phyloP scores from a whole-genome alignment of 228 moss, liverwort and hornwort species.

The Sphagnum fallax region DNA sequence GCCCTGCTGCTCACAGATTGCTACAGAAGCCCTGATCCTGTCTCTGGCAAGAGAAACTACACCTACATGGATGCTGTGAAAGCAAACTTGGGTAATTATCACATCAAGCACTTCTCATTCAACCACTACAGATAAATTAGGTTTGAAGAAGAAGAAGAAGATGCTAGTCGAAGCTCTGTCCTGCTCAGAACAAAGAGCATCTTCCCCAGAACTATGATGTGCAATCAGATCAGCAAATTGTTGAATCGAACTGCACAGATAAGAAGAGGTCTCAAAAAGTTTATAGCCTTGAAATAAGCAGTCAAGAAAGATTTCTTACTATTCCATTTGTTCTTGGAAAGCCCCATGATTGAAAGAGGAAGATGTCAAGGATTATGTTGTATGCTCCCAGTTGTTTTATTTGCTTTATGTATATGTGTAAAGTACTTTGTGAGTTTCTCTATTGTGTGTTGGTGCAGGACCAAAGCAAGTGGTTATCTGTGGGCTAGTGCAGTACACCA shows the following conservation, averaged over 20 bases:
- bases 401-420: background rate
- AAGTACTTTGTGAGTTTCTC: background rate
- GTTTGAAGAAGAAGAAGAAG: background rate
- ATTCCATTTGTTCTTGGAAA: no score
- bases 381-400: background rate
- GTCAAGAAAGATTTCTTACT: no score
- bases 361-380: background rate
- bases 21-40: constrained; percentile 55
- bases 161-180: background rate
- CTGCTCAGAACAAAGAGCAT: no score
- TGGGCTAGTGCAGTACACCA: constrained; percentile 64
- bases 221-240: no score
- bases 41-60: constrained; percentile 69
- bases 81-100: constrained; percentile 45
- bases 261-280: no score
- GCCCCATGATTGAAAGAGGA: background rate
- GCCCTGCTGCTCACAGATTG: constrained; percentile 60
- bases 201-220: no score
- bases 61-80: constrained; percentile 86
- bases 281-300: no score
- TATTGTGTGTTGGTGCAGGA: constrained; percentile 14
- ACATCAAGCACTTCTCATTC: background rate
- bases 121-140: background rate
- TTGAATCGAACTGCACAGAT: no score
- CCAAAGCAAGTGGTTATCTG: constrained; percentile 27